A percentile compares a stretch with the other conserved stretches of the same genome.
These are phyloP conservation scores for Plasmodium malariae DNA, from an alignment of 169 alveolate species.

Conservation along the genomic window DNA sequence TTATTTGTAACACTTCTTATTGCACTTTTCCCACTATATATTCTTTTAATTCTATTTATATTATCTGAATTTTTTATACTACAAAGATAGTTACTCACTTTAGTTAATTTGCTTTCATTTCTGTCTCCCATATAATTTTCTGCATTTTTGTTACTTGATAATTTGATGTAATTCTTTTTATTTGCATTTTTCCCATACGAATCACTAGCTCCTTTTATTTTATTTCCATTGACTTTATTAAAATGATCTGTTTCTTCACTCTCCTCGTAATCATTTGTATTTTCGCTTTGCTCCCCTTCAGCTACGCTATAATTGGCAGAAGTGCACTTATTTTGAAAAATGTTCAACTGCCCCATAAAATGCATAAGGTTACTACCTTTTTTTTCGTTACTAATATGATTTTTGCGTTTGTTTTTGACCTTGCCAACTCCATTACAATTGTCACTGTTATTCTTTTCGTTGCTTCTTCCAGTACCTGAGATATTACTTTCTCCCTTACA, in stretches of 20 bases:
- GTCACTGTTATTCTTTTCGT: background rate
- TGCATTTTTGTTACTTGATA: background rate
- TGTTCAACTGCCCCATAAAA: constrained; percentile 31
- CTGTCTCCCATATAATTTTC: background rate
- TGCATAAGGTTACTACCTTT: constrained; percentile 8
- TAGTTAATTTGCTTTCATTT: background rate
- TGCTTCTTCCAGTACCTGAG: background rate
- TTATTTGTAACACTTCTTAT: background rate
- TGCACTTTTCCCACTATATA: background rate
- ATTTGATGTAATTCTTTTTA: background rate
- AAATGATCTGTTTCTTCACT: constrained; percentile 7
- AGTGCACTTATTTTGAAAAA: constrained; percentile 50
- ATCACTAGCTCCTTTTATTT: background rate
- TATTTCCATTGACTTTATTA: background rate
- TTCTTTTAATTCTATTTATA: constrained; percentile 7
- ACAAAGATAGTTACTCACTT: background rate
- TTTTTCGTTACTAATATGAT: background rate
- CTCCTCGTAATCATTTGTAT: background rate
- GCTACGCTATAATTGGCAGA: background rate
- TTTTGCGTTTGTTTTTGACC: background rate
- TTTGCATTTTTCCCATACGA: background rate
- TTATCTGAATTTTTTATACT: background rate
- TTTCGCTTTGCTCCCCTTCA: background rate
- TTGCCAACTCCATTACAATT: background rate
- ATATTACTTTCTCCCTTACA: no score